phyloP scores from a whole-genome alignment of 331 rosid species.

The Stylosanthes scabra region DNA sequence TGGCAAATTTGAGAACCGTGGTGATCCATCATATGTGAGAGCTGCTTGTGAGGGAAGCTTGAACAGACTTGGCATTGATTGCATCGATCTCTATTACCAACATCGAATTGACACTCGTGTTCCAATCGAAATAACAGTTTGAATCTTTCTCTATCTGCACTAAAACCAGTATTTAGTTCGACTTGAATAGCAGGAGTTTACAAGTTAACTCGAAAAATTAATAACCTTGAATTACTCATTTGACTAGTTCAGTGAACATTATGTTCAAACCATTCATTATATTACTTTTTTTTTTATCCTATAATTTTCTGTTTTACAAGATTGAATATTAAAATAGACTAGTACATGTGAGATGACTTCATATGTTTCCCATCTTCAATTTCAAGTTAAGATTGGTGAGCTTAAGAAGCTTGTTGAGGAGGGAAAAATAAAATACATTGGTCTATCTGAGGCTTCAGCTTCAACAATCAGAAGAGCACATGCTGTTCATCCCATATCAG shows the following conservation, averaged over 20 bases:
- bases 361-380: background rate
- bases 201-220: too few species aligned
- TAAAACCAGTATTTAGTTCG: too few species aligned
- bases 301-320: background rate
- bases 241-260: too few species aligned
- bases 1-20: constrained; percentile 41
- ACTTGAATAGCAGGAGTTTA: too few species aligned
- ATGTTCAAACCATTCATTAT: background rate
- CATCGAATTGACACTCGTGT: constrained; percentile 63
- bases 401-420: constrained; percentile 73
- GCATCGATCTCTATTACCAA: constrained; percentile 74
- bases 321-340: background rate
- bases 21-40: constrained; percentile 70
- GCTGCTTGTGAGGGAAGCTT: constrained; percentile 70
- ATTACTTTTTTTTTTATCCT: background rate
- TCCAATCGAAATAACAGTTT: too few species aligned
- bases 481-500: constrained; percentile 72
- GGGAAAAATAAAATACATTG: constrained; percentile 71
- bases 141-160: too few species aligned
- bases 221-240: too few species aligned
- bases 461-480: constrained; percentile 83
- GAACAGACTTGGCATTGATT: constrained; percentile 56
- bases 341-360: background rate
- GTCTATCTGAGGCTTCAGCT: constrained; percentile 77
- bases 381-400: constrained; percentile 63